These are phyloP conservation scores for slime mould (Dictyostelium discoideum) DNA, from an alignment of 78 protist genomes.

Conservation along the genomic window dicty_2.7 NC_007090.3:2459001-2459500, in stretches of 20 bases:
- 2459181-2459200: background rate
- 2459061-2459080: conserved; percentile 58
- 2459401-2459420: too few species aligned
- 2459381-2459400: background rate
- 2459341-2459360: background rate
- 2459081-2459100: background rate
- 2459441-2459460: background rate
- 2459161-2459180: background rate
- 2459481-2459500: conserved; percentile 67
- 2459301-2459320: background rate
- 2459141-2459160: background rate
- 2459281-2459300: background rate
- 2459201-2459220: background rate
- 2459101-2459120: background rate
- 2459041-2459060: conserved; percentile 79
- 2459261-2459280: background rate
- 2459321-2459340: background rate
- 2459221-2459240: too few species aligned
- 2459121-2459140: background rate
- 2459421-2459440: background rate
- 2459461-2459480: background rate
- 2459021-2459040: conserved; percentile 61
- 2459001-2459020: conserved; percentile 73
- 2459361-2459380: background rate
- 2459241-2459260: background rate